Evolutionary conservation across 345 rosid species (phyloP).

Genomic region (Durio zibethinus): DNA sequence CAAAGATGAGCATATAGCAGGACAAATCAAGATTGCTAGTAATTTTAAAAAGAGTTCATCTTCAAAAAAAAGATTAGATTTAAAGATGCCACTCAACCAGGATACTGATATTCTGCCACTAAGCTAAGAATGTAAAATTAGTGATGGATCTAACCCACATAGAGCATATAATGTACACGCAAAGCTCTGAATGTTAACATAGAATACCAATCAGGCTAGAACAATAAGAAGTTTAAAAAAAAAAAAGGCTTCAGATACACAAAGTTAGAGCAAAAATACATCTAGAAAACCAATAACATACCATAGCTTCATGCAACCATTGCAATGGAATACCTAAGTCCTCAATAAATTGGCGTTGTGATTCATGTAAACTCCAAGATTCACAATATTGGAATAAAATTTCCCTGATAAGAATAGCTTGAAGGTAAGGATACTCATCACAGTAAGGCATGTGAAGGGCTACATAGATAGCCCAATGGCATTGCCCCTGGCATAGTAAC

Average conservation of each 20-base stretch:
- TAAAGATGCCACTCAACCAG: neutral
- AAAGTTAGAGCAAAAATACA: constrained; percentile 14
- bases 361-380: constrained; percentile 73
- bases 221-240: neutral
- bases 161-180: neutral
- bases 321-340: constrained; percentile 66
- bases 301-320: constrained; percentile 98
- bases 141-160: neutral
- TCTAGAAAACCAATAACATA: constrained; percentile 27
- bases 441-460: constrained; percentile 72
- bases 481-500: constrained; percentile 69
- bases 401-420: constrained; percentile 65
- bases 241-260: constrained; percentile 14
- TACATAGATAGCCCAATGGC: constrained; percentile 97
- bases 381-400: constrained; percentile 91
- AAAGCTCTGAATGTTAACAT: neutral
- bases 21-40: neutral
- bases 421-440: constrained; percentile 78
- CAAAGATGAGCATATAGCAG: neutral
- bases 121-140: neutral
- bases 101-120: constrained; percentile 5
- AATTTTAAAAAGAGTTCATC: neutral
- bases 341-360: constrained; percentile 71
- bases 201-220: neutral
- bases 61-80: neutral